A percentile compares a stretch with the other conserved stretches of the same genome.
These are phyloP conservation scores for Erigeron canadensis DNA, from an alignment of 129 eudicot species.

Conservation along the genomic window DNA sequence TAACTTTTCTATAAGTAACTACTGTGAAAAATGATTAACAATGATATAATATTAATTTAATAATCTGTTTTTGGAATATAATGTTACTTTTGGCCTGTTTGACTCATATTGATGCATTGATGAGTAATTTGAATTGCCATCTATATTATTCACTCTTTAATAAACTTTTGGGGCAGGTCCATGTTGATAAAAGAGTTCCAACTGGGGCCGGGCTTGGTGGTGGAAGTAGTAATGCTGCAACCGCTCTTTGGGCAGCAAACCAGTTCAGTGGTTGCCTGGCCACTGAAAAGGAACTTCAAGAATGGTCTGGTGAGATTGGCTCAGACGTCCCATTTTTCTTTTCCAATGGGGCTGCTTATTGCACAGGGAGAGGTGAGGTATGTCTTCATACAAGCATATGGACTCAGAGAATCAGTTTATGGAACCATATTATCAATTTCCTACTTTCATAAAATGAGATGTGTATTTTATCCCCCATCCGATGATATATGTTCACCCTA, in stretches of 20 bases:
- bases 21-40: too few species aligned
- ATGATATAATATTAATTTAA: too few species aligned
- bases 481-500: too few species aligned
- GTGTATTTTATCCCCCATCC: too few species aligned
- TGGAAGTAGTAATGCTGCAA: slow-evolving; percentile 98
- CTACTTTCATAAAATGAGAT: slow-evolving; percentile 4
- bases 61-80: too few species aligned
- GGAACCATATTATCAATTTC: background rate
- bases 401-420: slow-evolving; percentile 7
- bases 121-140: too few species aligned
- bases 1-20: too few species aligned
- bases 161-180: slow-evolving; percentile 45
- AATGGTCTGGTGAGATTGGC: slow-evolving; percentile 98
- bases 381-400: slow-evolving; percentile 22
- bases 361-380: slow-evolving; percentile 99
- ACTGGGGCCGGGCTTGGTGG: slow-evolving; percentile 99
- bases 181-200: slow-evolving; percentile 95
- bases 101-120: too few species aligned
- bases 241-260: slow-evolving; percentile 99
- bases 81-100: background rate
- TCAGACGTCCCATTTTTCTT: slow-evolving; percentile 96
- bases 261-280: slow-evolving; percentile 88
- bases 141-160: background rate
- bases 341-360: slow-evolving; percentile 93
- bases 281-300: slow-evolving; percentile 84